Conservation (phyloP, 2,329 filamentous ascomycete species). For the Alternaria consortialis region DNA sequence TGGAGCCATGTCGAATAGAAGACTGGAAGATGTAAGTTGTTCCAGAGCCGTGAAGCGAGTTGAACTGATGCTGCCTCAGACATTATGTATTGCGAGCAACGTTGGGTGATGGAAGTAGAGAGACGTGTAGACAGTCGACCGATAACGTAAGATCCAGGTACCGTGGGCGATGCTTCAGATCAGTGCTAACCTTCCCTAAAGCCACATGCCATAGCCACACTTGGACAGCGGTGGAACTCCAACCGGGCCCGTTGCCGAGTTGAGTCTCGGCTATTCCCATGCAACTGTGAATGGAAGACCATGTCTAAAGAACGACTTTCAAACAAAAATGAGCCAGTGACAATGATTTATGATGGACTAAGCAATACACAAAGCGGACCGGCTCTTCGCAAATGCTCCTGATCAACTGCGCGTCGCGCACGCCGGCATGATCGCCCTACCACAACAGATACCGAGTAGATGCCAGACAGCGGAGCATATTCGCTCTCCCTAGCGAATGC, state of each 20-base stretch:
- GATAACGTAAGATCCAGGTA: constrained; percentile 23
- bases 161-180: constrained; percentile 10
- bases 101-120: not conserved
- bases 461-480: constrained; percentile 8
- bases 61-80: constrained; percentile 1
- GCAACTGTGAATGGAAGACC: not conserved
- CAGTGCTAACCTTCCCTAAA: constrained; percentile 12
- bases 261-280: not conserved
- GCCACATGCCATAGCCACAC: constrained; percentile 23
- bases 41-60: not conserved
- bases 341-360: constrained; percentile 6
- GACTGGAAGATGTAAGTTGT: not conserved
- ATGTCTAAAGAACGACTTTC: constrained; percentile 1
- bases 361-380: not conserved
- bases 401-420: constrained; percentile 15
- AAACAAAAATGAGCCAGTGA: constrained; percentile 15
- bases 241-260: constrained; percentile 6
- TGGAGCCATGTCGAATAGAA: constrained; percentile 28
- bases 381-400: not conserved
- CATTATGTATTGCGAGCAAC: constrained; percentile 11
- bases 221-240: constrained; percentile 3
- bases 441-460: constrained; percentile 12
- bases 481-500: constrained; percentile 7
- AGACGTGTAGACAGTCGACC: constrained; percentile 3
- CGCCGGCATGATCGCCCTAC: constrained; percentile 7